Conservation (phyloP, 2,329 filamentous ascomycete genomes). For the Pseudogymnoascus sp. region DNA sequence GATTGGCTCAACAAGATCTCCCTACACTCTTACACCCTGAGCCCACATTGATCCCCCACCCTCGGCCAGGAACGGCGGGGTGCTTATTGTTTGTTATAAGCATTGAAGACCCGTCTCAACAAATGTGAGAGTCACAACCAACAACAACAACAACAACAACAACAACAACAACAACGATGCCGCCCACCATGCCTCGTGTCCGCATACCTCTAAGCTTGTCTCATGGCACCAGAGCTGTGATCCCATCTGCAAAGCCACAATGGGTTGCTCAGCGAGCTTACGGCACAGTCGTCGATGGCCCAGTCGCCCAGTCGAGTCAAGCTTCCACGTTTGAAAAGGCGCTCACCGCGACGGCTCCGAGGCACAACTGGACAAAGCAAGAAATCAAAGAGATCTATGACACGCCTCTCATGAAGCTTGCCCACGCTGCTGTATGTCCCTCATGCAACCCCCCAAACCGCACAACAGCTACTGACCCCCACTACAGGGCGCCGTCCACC, state of each 20-base stretch:
- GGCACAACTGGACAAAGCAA: slow-evolving; percentile 71
- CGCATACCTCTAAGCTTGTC: slow-evolving; percentile 22
- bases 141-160: slow-evolving; percentile 14
- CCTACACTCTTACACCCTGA: background rate
- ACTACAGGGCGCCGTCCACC: slow-evolving; percentile 64
- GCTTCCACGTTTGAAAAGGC: slow-evolving; percentile 32
- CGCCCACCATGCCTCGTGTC: slow-evolving; percentile 28
- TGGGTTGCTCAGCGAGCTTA: slow-evolving; percentile 25
- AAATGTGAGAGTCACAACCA: slow-evolving; percentile 11
- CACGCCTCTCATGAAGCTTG: slow-evolving; percentile 69
- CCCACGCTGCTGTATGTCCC: slow-evolving; percentile 57
- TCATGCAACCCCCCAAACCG: slow-evolving; percentile 4
- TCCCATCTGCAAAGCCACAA: background rate
- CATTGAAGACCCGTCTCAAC: slow-evolving; percentile 13
- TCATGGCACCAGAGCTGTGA: slow-evolving; percentile 42
- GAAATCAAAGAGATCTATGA: slow-evolving; percentile 78
- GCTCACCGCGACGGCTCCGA: slow-evolving; percentile 49
- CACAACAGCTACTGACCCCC: slow-evolving; percentile 15
- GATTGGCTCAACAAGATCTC: slow-evolving; percentile 5
- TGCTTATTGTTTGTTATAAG: slow-evolving; percentile 17
- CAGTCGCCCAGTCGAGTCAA: background rate
- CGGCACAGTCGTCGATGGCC: slow-evolving; percentile 10
- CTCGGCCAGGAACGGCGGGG: slow-evolving; percentile 20
- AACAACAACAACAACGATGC: slow-evolving; percentile 24
- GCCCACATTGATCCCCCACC: background rate